Base-by-base conservation (phyloP, 352 stramenopile genomes). In the Phytophthora pistaciae region DNA sequence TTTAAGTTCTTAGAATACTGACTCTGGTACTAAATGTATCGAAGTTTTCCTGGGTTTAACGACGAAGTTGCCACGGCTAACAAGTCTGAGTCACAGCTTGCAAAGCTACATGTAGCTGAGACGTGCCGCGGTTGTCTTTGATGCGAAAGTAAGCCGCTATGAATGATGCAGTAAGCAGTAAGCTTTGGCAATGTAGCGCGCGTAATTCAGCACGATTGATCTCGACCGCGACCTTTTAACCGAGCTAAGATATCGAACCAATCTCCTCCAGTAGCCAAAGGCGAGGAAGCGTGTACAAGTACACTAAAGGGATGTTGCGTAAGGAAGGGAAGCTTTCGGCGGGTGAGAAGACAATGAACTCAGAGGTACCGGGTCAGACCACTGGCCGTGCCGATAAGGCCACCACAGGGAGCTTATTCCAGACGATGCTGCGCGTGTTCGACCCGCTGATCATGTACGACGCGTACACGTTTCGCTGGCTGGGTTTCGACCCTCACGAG, bases 381-480 rank as follows among this genome's bases (percentile, higher is more conserved):
- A 23, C 18, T 50, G 18, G 18, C 10, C 6, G 18, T 25, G 16
- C 53, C 53, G 21, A 20, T 3, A 62, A 52, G 5, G 20, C 40
- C 16, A 63, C 18, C 5, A 63, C 23, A 3, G 40, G 40, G 8
- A 42, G 16, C 21, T 21, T 54, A 2, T 23, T 65, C 1, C 10
- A 54, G 9, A 53, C 44, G 9, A 36, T 66, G 49, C 11, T 66
- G 56, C 57, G 64, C 18, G 49, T 80, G 31, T 79, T 61, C n/a
- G 59, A 82, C 29, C 66, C 70, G 2, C 53, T 76, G 49, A 60
- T 78, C 8, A 40, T 81, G 48, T 76, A 68, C 50, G 70, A 78
- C 63, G 66, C 74, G 4, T 78, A 82, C 50, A 76, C 74, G 49
- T 78, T 80, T 40, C 64, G 74, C 18, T 81, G 74, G 69, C 74